Evolutionary conservation across 2,329 filamentous ascomycete genomes (phyloP), one percentile per base, ranked within the genome.

Genomic region (Aspergillus quadricinctus): DNA sequence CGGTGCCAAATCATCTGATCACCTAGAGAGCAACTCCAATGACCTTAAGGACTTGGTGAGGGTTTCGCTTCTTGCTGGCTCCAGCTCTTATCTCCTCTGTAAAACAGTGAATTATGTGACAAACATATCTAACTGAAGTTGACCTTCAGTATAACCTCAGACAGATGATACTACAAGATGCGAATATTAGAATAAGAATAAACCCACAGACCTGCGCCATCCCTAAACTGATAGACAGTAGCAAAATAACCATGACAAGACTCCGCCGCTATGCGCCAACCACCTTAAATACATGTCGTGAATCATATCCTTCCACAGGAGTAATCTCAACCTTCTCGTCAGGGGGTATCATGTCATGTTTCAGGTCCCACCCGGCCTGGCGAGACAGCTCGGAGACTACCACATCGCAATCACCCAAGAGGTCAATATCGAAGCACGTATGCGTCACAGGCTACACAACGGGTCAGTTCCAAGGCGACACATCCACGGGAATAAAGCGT

Each of bases 401-500:
- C 43, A 92, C 83, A 69, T 99, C 94, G 74, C 93, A 97, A 71
- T 97, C 91, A 37, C 94, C 94, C n/a, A 97, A 81, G 54, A 99
- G 82, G 71, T 97, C 92, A 64, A 99, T 91, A 73, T 99, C 94
- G 66, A 99, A 97, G 71, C 95, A 91, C 71, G 96, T 89, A 73
- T 97, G 93, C 37, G 81, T 81, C 54, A 96, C 90, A 3, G 91
- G 88, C 77, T 87, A 57, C 6, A 29, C 0, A 40, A 28, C 25
- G 19, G 43, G 11, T 5, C 14, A 28, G 28, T 29, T 23, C 5
- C 6, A 23, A 21, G n/a, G 5, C 6, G 19, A n/a, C 7, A 28
- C 3, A 37, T 29, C 29, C 23, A 37, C 3, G 25, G 1, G 0
- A 48, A 19, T 1, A 9, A 14, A 3, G 11, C 40, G 19, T 27